Evolutionary conservation across 352 stramenopile species (phyloP).

Genomic region (Plasmopara muralis): DNA sequence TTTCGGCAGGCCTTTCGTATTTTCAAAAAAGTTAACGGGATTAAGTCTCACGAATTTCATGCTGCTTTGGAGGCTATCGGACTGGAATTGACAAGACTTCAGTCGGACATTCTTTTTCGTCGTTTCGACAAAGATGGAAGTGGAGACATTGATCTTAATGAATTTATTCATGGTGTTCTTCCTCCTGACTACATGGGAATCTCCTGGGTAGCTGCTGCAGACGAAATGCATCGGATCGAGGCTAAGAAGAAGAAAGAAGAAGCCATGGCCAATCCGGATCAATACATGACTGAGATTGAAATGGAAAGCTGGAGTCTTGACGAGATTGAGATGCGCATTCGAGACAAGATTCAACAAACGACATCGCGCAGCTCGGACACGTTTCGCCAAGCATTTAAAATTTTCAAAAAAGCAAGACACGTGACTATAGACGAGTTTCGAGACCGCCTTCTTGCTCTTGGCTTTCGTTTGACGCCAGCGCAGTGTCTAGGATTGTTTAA

Average conservation of each 20-base stretch:
- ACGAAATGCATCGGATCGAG: conserved; percentile 61
- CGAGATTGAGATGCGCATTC: conserved; percentile 69
- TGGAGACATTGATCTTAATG: conserved; percentile 71
- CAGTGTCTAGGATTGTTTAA: conserved; percentile 61
- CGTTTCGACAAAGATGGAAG: conserved; percentile 69
- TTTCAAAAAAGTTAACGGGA: conserved; percentile 82
- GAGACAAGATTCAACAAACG: conserved; percentile 75
- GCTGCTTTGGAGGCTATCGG: conserved; percentile 48
- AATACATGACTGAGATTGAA: conserved; percentile 72
- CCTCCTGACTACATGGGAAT: conserved; percentile 64
- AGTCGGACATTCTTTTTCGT: conserved; percentile 57
- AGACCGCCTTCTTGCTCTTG: conserved; percentile 56
- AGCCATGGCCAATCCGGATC: conserved; percentile 39
- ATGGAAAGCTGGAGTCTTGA: conserved; percentile 73
- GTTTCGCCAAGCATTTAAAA: conserved; percentile 73
- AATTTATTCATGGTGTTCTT: conserved; percentile 75
- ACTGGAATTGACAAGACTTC: conserved; percentile 39
- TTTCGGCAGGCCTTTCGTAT: conserved; percentile 76
- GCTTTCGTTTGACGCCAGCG: conserved; percentile 56
- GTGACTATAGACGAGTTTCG: conserved; percentile 71
- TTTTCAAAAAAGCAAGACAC: conserved; percentile 74
- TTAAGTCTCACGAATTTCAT: conserved; percentile 67
- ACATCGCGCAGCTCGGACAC: conserved; percentile 75
- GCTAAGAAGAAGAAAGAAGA: conserved; percentile 46
- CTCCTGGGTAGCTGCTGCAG: conserved; percentile 69